A percentile compares a stretch with the other conserved stretches of the same genome.
These are phyloP conservation scores for Pyrenophora tritici-repentis DNA, from an alignment of 2,329 filamentous ascomycete species.

Conservation along the genomic window DNA sequence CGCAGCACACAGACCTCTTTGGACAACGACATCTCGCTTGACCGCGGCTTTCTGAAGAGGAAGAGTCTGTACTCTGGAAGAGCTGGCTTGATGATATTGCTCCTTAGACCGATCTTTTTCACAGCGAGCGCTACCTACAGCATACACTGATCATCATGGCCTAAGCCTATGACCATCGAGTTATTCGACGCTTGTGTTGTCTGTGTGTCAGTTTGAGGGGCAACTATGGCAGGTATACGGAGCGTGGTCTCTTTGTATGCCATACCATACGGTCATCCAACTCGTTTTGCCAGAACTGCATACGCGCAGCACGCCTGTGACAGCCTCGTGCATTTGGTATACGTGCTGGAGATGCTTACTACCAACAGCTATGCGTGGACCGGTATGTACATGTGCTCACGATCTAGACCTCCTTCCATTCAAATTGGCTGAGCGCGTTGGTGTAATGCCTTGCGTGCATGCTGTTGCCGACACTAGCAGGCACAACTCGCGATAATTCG, in stretches of 20 bases:
- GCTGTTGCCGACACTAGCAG: no score
- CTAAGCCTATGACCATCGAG: constrained; percentile 54
- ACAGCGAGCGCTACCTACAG: constrained; percentile 59
- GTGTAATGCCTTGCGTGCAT: constrained; percentile 22
- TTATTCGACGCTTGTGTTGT: constrained; percentile 62
- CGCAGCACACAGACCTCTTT: neutral
- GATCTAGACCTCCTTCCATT: no score
- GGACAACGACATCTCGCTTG: neutral
- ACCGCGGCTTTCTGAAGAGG: constrained; percentile 11
- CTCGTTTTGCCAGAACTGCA: constrained; percentile 52
- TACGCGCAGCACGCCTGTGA: constrained; percentile 51
- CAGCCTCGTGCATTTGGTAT: constrained; percentile 56
- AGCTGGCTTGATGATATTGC: constrained; percentile 60
- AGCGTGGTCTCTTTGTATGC: constrained; percentile 57
- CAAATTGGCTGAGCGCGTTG: constrained; percentile 56
- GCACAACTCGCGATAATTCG: neutral
- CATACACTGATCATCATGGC: constrained; percentile 58
- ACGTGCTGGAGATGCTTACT: constrained; percentile 57
- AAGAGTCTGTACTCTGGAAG: constrained; percentile 23
- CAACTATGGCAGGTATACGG: constrained; percentile 53
- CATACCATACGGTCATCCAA: constrained; percentile 61
- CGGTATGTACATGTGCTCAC: constrained; percentile 61
- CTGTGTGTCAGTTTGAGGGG: constrained; percentile 60
- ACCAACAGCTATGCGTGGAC: constrained; percentile 60
- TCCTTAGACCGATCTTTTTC: constrained; percentile 63